Conservation (phyloP, 768 basidiomycete genomes). For the Lactifluus rugatus region DNA sequence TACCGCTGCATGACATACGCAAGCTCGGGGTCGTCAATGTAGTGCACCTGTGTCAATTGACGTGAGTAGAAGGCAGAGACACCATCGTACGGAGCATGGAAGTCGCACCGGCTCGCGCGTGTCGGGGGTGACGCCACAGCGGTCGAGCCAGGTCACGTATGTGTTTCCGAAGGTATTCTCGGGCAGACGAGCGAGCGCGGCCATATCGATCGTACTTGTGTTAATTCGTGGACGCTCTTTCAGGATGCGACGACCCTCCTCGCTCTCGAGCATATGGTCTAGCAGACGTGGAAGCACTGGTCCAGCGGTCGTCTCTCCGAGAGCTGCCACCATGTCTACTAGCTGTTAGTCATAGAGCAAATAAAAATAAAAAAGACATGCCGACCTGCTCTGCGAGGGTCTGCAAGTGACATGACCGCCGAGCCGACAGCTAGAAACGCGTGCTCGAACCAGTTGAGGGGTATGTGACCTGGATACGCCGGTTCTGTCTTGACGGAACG, state of each 20-base stretch:
- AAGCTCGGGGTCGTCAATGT: constrained; percentile 88
- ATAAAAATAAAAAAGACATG: constrained; percentile 23
- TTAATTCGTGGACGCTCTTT: constrained; percentile 78
- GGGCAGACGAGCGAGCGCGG: constrained; percentile 51
- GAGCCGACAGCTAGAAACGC: constrained; percentile 79
- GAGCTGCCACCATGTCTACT: constrained; percentile 88
- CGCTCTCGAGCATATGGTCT: constrained; percentile 63
- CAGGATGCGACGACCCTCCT: constrained; percentile 78
- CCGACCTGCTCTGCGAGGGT: constrained; percentile 77
- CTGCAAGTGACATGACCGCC: constrained; percentile 67
- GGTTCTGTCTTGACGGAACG: constrained; percentile 26
- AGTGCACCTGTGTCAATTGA: constrained; percentile 59
- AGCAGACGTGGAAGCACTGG: constrained; percentile 65
- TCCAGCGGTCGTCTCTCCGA: constrained; percentile 89
- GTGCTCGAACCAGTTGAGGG: constrained; percentile 73
- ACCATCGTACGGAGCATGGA: background rate
- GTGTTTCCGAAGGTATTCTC: constrained; percentile 79
- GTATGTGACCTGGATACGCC: constrained; percentile 72
- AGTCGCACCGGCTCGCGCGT: constrained; percentile 74
- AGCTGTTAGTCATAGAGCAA: background rate
- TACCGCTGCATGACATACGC: constrained; percentile 98
- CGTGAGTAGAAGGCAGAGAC: background rate
- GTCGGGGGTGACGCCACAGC: constrained; percentile 86
- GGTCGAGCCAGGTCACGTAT: constrained; percentile 84
- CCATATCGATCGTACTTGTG: constrained; percentile 64